Conservation (phyloP, 495 filamentous ascomycete species). For the Monascus purpureus region DNA sequence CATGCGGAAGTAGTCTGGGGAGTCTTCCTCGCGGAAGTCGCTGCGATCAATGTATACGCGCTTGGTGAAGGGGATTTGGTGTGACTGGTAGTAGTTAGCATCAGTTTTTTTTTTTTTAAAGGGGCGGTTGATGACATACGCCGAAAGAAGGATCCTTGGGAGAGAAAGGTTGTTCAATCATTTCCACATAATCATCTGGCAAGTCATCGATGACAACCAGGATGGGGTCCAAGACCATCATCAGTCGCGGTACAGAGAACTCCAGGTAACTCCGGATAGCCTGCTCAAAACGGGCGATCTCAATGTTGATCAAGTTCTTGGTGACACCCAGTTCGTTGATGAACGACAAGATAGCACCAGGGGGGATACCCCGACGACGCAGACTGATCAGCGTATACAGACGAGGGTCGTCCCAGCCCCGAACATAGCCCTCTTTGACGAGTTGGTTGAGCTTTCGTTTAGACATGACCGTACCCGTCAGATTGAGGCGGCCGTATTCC, state of each 20-base stretch:
- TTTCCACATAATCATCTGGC: conserved; percentile 47
- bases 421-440: conserved; percentile 56
- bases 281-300: conserved; percentile 62
- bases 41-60: conserved; percentile 83
- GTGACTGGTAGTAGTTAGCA: conserved; percentile 16
- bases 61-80: conserved; percentile 63
- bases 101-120: too few species aligned
- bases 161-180: conserved; percentile 57
- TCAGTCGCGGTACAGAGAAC: conserved; percentile 65
- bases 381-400: conserved; percentile 83
- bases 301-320: conserved; percentile 56
- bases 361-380: conserved; percentile 68
- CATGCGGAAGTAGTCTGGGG: conserved; percentile 82
- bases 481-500: conserved; percentile 64
- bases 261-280: conserved; percentile 72
- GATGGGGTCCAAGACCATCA: conserved; percentile 64
- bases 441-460: conserved; percentile 72
- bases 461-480: conserved; percentile 67
- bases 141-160: conserved; percentile 47
- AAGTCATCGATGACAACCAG: conserved; percentile 61
- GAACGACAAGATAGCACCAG: conserved; percentile 74
- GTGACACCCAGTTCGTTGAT: conserved; percentile 83
- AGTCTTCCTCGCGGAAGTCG: conserved; percentile 81
- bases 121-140: too few species aligned
- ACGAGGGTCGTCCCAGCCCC: conserved; percentile 79